Percentiles rank a stretch among this genome's conserved stretches.
Conservation (phyloP, 2,329 filamentous ascomycete genomes). For the Magnaporthiopsis rhizophila region DNA sequence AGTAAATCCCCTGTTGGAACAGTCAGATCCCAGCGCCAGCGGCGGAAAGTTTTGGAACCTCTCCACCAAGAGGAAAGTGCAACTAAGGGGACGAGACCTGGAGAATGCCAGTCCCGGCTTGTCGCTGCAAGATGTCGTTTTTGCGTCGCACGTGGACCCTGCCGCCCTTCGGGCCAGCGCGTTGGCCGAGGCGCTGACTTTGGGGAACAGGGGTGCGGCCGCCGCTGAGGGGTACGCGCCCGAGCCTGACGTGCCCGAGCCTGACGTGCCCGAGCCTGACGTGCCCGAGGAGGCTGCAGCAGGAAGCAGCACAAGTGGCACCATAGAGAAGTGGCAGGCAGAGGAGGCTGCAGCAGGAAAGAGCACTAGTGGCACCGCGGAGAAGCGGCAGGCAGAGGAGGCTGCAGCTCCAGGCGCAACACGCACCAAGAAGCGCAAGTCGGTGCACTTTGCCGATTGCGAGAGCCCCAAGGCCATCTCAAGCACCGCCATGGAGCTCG, state of each 20-base stretch:
- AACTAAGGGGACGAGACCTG: constrained; percentile 1
- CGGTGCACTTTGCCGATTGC: constrained; percentile 27
- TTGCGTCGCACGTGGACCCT: neutral
- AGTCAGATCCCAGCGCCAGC: neutral
- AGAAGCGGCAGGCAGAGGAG: neutral
- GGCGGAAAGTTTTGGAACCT: neutral
- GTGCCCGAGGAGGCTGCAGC: neutral
- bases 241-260: too few species aligned
- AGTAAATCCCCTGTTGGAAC: neutral
- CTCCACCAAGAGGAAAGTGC: neutral
- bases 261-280: too few species aligned
- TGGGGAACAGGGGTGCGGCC: neutral
- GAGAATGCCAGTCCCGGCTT: constrained; percentile 1
- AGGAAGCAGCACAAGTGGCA: too few species aligned
- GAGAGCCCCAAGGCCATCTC: constrained; percentile 5
- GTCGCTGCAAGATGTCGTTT: neutral
- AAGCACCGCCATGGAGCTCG: neutral
- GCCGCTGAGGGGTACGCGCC: too few species aligned
- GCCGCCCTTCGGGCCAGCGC: neutral
- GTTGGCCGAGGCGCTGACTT: neutral
- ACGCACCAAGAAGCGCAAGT: constrained; percentile 25
- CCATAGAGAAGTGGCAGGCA: neutral
- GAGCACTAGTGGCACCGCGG: neutral
- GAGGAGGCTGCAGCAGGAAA: neutral
- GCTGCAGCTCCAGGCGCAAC: neutral